Evolutionary conservation across 208 protist species (phyloP), one percentile per base, ranked within the genome.

Genomic region (Sergeia podlipaevii): DNA sequence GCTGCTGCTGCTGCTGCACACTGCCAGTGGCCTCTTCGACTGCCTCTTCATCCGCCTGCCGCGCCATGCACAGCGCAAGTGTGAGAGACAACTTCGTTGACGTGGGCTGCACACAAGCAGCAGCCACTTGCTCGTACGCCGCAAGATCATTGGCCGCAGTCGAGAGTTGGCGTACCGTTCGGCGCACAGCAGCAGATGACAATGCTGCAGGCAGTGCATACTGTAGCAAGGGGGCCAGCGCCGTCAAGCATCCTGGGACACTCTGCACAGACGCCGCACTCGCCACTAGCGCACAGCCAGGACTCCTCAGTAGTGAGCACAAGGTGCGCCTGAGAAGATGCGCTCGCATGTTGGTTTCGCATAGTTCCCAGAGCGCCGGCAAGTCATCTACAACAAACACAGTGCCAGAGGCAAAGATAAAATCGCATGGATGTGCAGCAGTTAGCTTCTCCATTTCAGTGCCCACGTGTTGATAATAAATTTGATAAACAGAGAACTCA

Each of bases 381-480:
- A 87, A 47, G 41, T 89, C 78, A 44, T 92, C 85, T 20, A 80
- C 51, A 5, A 92, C 49, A 2, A 92, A 27, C 23, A 89, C 62
- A 1, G 78, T 79, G 17, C 70, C 60, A 3, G 47, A 60, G 1
- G 51, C 45, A 1, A 70, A 41, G n/a, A 15, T n/a, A 11, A 6
- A 30, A 54, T 36, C 29, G 33, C 6, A 23, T 43, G 48, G 4
- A 54, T 0, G 8, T 15, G 48, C 10, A 26, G 32, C 0, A 36
- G 28, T 28, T 30, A 54, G 4, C n/a, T 17, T 15, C 23, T 17
- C 7, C 26, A 29, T 7, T 21, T 49, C 4, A n/a, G 44, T 30
- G 44, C 4, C 6, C 26, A 29, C 33, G 5, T 7, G 0, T 7
- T 26, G 13, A 36, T 23, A n/a, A n/a, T n/a, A n/a, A n/a, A n/a